Evolutionary conservation across 176 grass and related monocot species (phyloP).

Genomic region (Luzula sylvatica): DNA sequence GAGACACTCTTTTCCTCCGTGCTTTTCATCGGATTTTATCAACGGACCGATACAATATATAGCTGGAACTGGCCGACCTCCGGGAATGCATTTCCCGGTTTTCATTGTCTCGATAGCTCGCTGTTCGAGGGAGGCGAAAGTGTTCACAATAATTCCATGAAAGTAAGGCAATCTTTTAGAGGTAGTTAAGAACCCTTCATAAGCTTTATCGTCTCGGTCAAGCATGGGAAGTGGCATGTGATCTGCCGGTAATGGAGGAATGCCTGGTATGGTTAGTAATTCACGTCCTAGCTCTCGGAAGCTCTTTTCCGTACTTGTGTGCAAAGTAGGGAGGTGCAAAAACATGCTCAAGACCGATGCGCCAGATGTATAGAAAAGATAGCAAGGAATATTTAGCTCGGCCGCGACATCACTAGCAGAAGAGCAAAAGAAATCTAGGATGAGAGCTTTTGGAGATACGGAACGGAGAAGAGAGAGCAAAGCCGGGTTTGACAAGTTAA

Average conservation of each 20-base stretch:
- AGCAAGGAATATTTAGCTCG: constrained; percentile 36
- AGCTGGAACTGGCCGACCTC: constrained; percentile 14
- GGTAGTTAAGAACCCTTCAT: not conserved
- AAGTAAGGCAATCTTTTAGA: not conserved
- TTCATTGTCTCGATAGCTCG: constrained; percentile 15
- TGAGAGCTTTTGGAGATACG: constrained; percentile 18
- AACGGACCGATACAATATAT: constrained; percentile 49
- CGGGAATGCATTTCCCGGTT: constrained; percentile 14
- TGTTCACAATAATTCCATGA: constrained; percentile 41
- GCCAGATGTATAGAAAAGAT: constrained; percentile 28
- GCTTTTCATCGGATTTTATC: constrained; percentile 41
- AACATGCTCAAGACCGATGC: not conserved
- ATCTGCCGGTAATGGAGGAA: constrained; percentile 23
- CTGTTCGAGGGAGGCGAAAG: constrained; percentile 38
- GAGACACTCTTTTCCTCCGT: constrained; percentile 25
- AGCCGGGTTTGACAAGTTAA: constrained; percentile 5
- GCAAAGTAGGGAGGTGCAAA: not conserved
- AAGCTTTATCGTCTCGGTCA: constrained; percentile 23
- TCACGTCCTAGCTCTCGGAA: constrained; percentile 11
- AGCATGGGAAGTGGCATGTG: constrained; percentile 11
- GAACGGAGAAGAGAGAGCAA: constrained; percentile 27
- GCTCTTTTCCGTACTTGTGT: not conserved
- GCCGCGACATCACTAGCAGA: constrained; percentile 22
- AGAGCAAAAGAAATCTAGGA: constrained; percentile 44
- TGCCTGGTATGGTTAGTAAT: not conserved